Evolutionary conservation across 169 alveolate species (phyloP).

Genomic region (Eimeria tenella): DNA sequence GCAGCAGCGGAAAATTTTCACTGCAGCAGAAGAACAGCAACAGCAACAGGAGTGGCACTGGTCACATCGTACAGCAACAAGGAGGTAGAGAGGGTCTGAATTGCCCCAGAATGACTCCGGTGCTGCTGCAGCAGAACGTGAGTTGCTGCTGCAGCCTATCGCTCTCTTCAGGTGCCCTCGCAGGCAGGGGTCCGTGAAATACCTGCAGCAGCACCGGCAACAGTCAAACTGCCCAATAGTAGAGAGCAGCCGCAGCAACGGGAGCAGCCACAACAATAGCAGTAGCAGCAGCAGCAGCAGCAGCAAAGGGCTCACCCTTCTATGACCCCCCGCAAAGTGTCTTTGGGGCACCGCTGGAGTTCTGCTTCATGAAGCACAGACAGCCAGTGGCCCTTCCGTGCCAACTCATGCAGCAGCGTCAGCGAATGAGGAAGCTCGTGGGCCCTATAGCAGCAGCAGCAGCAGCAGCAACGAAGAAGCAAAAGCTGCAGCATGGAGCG

Average conservation of each 20-base stretch:
- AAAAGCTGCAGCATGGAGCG: slow-evolving; percentile 30
- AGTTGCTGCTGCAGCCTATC: slow-evolving; percentile 20
- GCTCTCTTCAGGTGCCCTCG: slow-evolving; percentile 78
- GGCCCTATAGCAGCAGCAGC: slow-evolving; percentile 79
- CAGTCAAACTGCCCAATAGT: not conserved
- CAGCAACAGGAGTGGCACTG: not conserved
- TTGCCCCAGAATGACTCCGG: slow-evolving; percentile 6
- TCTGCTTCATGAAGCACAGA: slow-evolving; percentile 88
- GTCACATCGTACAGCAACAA: not conserved
- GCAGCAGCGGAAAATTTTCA: not conserved
- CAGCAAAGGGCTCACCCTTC: slow-evolving; percentile 77
- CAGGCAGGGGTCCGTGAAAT: slow-evolving; percentile 85
- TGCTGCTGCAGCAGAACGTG: not conserved
- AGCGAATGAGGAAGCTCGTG: slow-evolving; percentile 87
- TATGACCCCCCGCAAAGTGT: slow-evolving; percentile 87
- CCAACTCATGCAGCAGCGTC: slow-evolving; percentile 90
- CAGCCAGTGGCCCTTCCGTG: slow-evolving; percentile 91
- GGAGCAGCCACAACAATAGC: slow-evolving; percentile 36
- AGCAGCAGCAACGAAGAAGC: slow-evolving; percentile 29
- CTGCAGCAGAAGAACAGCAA: slow-evolving; percentile 44
- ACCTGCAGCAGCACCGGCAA: slow-evolving; percentile 69
- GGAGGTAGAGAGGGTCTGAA: slow-evolving; percentile 69
- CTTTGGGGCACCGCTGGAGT: slow-evolving; percentile 89
- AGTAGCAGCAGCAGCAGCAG: slow-evolving; percentile 43
- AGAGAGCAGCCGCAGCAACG: slow-evolving; percentile 9